Evolutionary conservation across 2,329 filamentous ascomycete genomes (phyloP), one percentile per base, ranked within the genome.

Genomic region (Pseudogymnoascus sp.): DNA sequence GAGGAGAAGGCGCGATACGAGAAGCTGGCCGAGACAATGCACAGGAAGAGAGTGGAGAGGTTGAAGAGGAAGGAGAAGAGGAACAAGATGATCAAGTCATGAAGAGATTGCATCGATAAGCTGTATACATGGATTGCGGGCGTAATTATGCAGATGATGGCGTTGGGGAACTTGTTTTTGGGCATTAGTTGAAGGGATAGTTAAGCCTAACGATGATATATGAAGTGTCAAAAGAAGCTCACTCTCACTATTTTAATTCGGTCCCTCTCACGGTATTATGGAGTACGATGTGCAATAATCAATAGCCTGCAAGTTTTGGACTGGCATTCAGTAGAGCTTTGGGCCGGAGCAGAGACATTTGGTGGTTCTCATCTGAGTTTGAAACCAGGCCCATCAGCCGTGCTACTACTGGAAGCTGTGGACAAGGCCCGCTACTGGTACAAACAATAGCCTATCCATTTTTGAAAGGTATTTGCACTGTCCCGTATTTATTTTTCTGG

Each of bases 11-110:
- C 92, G 72, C 82, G 93, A 68, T 97, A 93, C 73, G 91, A 92
- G 75, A 91, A 92, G 80, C 85, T 99, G 85, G 93, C 92, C 19
- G 91, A 92, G 78, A 97, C 94, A 80, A 97, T 99, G 94, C 93
- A 97, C 79, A 86, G 85, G 77, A 97, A 96, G 82, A 83, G 92
- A 65, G 88, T 97, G 11, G 94, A 99, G 78, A 85, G 94, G 69
- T 77, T 96, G 76, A 96, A 92, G 86, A 85, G 92, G 73, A 90
- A 91, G 76, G 94, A 99, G 81, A 97, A 97, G 87, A 86, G 94
- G 73, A 99, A 93, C 77, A 94, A 93, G 79, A 78, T 91, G 74
- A 73, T 89, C 70, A 87, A 87, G 74, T 87, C 85, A 65, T 88
- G 78, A 83, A 21, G 29, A 6, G 11, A 33, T 55, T 55, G 14